Percentiles rank a stretch among this genome's conserved stretches.
These are phyloP conservation scores for Gastroboletus turbinatus DNA, from an alignment of 1,284 basidiomycete species.

Conservation along the genomic window DNA sequence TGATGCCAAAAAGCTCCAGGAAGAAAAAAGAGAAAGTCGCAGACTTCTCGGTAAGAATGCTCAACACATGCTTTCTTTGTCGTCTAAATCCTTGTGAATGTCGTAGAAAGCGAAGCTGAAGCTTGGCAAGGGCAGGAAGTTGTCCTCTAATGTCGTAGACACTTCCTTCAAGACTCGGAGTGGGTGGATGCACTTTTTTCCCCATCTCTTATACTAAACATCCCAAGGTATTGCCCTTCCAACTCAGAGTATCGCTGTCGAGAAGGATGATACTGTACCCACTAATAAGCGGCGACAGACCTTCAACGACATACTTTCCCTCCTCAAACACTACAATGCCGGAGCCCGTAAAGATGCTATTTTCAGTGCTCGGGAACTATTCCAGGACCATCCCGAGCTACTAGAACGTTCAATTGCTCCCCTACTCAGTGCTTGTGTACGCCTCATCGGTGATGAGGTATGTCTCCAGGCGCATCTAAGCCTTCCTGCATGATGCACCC, in stretches of 20 bases:
- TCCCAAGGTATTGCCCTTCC: constrained; percentile 88
- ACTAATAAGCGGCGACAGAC: constrained; percentile 78
- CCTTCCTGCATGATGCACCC: background rate
- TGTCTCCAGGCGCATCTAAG: constrained; percentile 7
- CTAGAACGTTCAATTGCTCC: constrained; percentile 58
- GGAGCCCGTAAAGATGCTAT: constrained; percentile 80
- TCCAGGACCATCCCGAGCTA: constrained; percentile 63
- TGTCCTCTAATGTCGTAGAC: constrained; percentile 84
- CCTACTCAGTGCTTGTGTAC: constrained; percentile 67
- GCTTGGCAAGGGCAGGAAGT: constrained; percentile 91
- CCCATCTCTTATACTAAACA: constrained; percentile 8
- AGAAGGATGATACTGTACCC: constrained; percentile 55
- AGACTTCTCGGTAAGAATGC: constrained; percentile 73
- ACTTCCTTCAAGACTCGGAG: constrained; percentile 95
- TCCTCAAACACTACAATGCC: constrained; percentile 84
- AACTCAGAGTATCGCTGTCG: constrained; percentile 68
- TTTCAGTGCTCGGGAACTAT: constrained; percentile 78
- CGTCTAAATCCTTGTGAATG: constrained; percentile 8
- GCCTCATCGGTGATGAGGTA: constrained; percentile 83
- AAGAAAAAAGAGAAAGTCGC: constrained; percentile 85
- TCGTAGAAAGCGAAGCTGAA: constrained; percentile 92
- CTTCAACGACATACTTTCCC: constrained; percentile 76
- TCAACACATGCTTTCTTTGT: background rate
- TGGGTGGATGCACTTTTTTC: constrained; percentile 35
- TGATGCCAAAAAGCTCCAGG: constrained; percentile 86